Percentiles rank a stretch among this genome's conserved stretches.
Evolutionary conservation across 148 eudicot genomes (phyloP).

Genomic region (Cornus suecica): DNA sequence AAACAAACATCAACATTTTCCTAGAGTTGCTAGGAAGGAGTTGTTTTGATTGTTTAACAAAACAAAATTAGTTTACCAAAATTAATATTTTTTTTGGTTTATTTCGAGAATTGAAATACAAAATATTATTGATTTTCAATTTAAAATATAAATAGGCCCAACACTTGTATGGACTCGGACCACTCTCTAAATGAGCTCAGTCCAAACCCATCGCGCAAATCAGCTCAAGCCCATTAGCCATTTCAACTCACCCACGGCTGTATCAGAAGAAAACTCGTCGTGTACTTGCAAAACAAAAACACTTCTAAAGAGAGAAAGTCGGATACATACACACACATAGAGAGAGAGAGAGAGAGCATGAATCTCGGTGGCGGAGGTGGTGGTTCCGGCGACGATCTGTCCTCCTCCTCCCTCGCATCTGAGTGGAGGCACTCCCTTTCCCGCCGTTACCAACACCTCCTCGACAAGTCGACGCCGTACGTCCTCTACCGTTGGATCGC

Average conservation of each 20-base stretch:
- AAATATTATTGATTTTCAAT: too few species aligned
- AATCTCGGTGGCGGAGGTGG: conserved; percentile 28
- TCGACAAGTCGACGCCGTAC: conserved; percentile 48
- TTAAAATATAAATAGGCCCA: not conserved
- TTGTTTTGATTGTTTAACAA: too few species aligned
- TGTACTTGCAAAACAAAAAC: not conserved
- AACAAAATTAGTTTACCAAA: too few species aligned
- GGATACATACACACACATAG: too few species aligned
- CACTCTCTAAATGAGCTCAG: not conserved
- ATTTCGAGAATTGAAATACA: too few species aligned
- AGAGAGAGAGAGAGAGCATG: conserved; percentile 13
- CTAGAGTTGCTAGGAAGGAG: too few species aligned
- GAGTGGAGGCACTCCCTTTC: conserved; percentile 22
- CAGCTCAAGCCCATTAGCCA: not conserved
- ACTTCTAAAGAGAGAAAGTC: not conserved
- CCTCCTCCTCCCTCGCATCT: conserved; percentile 26
- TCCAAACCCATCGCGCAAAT: not conserved
- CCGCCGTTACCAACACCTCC: conserved; percentile 46
- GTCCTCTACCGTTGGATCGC: conserved; percentile 53
- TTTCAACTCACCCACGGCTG: not conserved
- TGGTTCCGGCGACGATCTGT: conserved; percentile 14
- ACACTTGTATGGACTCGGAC: not conserved
- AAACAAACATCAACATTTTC: too few species aligned
- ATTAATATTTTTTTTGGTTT: too few species aligned
- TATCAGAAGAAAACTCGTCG: too few species aligned